Base-by-base conservation (phyloP, 106 monocot species). In the Allium cepa region DNA sequence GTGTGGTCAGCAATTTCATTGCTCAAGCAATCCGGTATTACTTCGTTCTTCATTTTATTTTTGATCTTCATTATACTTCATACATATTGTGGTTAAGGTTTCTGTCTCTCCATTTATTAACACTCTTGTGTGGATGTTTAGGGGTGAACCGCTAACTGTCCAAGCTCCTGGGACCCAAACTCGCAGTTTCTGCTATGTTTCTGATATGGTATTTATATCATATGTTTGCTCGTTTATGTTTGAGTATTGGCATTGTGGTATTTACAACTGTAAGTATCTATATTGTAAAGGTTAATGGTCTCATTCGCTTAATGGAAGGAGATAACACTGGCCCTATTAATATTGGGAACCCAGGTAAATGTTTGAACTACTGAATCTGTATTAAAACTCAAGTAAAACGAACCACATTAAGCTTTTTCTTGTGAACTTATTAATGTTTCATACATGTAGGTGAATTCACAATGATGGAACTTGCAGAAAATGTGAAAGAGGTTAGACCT, bases 1-100 rank as follows among this genome's bases (percentile, higher is more conserved):
- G 92, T 76, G 97, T 97, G 28, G 97, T 97, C 55, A 97, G 97
- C 46, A 97, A 97, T 64, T 97, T 97, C 72, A 92, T 97, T 36
- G 97, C 97, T 71, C 97, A 97, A 79, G 97, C 97, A 69, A 63
- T 97, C 8, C 84, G 92, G 92, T 96, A 74, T 26, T 73, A 15
- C 16, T 57, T 62, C 5, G 12, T 67, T 17, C 17, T 49, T 49
- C 13, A 46, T 13, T 55, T 63, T 57, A 3, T 15, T 13, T 28
- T 57, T 69, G 18, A 51, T 13, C 15, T 46, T 28, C 7, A 9
- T 13, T 18, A 18, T 36, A 1, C 8, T 50, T 10, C 10, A 50
- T 27, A 10, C 13, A 16, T 49, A 50, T 10, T 18, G 26, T 8
- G 11, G 26, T 28, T 13, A 9, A 46, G 8, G 12, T 11, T 17